Base-by-base conservation (phyloP, 257 asterid genomes). In the Linaria vulgaris region DNA sequence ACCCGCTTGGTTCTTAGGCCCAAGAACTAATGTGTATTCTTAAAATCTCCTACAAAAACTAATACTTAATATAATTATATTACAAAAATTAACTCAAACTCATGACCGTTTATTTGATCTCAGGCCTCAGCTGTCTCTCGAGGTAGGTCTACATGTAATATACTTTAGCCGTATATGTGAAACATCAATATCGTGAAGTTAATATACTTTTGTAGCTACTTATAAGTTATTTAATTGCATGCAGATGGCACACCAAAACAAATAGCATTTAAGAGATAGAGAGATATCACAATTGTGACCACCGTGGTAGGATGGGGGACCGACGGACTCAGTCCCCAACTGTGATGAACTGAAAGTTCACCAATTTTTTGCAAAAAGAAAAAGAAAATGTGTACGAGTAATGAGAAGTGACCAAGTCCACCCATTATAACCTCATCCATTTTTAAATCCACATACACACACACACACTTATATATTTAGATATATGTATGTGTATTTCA, bases 331-430 rank as follows among this genome's bases (percentile, higher is more conserved):
- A 19, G 52, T 34, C 61, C 41, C 20, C 20, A 4, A 53, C 25
- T 21, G 9, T 22, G 46, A 45, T 61, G 63, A 52, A 53, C 53
- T 59, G 20, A 30, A 52, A 15, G 23, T 39, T 54, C 70, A 53
- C 62, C 38, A 46, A 69, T 60, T 34, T 21, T 61, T 64, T 6
- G 8, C 22, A 39, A 37, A n/a, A n/a, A n/a, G n/a, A n/a, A n/a
- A n/a, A n/a, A n/a, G 20, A 22, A 63, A 63, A 6, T 50, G 50
- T 64, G 69, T 16, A 19, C 22, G n/a, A 10, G 48, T n/a, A 24
- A 15, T 21, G 21, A 55, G 34, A 43, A 45, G 64, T 45, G 64
- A 56, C 55, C 57, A 56, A 66, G 64, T 66, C 64, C 64, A 56
- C 47, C 10, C 23, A 56, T 25, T 15, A 21, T 22, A 59, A 23